Evolutionary conservation across 2,329 filamentous ascomycete genomes (phyloP).

Genomic region (Fusarium oligoseptatum): DNA sequence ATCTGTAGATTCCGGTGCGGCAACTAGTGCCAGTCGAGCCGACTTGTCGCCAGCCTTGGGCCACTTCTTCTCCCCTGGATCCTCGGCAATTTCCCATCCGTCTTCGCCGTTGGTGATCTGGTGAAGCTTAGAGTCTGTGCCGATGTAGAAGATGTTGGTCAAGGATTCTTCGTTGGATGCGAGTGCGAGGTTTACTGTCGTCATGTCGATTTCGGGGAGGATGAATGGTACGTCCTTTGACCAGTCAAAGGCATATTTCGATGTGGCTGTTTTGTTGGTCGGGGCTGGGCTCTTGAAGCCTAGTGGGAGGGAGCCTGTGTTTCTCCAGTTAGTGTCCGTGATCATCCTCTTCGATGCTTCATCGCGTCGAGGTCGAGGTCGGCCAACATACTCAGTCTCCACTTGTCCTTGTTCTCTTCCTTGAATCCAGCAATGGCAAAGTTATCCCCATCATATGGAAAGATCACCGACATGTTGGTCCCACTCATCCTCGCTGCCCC

Average conservation of each 20-base stretch:
- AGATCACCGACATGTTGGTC: constrained; percentile 33
- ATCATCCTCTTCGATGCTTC: background rate
- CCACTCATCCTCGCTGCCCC: constrained; percentile 18
- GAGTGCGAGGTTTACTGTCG: constrained; percentile 2
- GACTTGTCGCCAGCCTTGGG: constrained; percentile 19
- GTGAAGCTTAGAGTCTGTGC: constrained; percentile 19
- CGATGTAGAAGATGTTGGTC: constrained; percentile 25
- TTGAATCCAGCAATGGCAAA: constrained; percentile 14
- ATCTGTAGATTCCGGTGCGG: constrained; percentile 12
- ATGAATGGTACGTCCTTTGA: background rate
- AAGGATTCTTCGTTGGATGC: background rate
- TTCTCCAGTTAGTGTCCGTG: background rate
- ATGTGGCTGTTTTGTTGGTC: constrained; percentile 25
- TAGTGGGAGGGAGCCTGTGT: constrained; percentile 26
- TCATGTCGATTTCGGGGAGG: constrained; percentile 9
- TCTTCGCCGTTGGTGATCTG: background rate
- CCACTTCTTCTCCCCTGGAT: constrained; percentile 15
- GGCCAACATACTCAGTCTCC: background rate
- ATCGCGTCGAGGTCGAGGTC: no score
- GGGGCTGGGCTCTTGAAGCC: constrained; percentile 29
- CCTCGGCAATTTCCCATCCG: constrained; percentile 6
- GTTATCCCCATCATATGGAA: constrained; percentile 31
- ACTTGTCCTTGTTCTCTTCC: constrained; percentile 6
- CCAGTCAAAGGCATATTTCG: constrained; percentile 21
- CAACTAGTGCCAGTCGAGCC: constrained; percentile 24